Evolutionary conservation across 345 rosid genomes (phyloP).

Genomic region (Streptanthus diversifolius): DNA sequence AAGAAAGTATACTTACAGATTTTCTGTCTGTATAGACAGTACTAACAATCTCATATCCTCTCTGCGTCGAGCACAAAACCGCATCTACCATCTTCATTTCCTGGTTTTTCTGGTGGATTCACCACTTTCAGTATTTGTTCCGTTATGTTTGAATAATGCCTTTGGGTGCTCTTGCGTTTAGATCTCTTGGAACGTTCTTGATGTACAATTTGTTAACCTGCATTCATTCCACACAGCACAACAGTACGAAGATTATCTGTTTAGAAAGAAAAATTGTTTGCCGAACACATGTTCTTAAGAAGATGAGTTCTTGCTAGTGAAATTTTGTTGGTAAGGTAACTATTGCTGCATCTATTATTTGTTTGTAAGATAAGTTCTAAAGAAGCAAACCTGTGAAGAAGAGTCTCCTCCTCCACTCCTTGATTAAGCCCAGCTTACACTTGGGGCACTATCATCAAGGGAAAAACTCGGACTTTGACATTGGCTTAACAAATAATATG

Average conservation of each 20-base stretch:
- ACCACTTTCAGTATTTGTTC: no score
- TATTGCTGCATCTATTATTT: neutral
- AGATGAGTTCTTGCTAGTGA: neutral
- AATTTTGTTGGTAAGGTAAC: neutral
- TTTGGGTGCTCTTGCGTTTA: no score
- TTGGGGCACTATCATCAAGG: constrained; percentile 78
- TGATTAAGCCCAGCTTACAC: constrained; percentile 91
- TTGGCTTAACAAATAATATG: constrained; percentile 28
- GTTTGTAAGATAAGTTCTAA: neutral
- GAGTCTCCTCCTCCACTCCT: constrained; percentile 69
- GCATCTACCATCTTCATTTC: constrained; percentile 72
- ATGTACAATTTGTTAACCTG: constrained; percentile 88
- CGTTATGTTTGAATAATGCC: no score
- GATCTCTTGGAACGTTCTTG: constrained; percentile 36
- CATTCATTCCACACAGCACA: neutral
- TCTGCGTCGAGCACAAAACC: constrained; percentile 90
- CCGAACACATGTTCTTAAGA: neutral
- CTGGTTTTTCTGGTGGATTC: constrained; percentile 74
- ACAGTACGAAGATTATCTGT: neutral
- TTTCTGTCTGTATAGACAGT: no score
- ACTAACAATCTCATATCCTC: constrained; percentile 24
- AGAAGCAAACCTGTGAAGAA: constrained; percentile 59
- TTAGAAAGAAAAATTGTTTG: neutral
- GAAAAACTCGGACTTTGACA: constrained; percentile 64
- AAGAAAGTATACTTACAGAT: no score